Conservation (phyloP, 2,329 filamentous ascomycete genomes). For the Talaromyces sp. region DNA sequence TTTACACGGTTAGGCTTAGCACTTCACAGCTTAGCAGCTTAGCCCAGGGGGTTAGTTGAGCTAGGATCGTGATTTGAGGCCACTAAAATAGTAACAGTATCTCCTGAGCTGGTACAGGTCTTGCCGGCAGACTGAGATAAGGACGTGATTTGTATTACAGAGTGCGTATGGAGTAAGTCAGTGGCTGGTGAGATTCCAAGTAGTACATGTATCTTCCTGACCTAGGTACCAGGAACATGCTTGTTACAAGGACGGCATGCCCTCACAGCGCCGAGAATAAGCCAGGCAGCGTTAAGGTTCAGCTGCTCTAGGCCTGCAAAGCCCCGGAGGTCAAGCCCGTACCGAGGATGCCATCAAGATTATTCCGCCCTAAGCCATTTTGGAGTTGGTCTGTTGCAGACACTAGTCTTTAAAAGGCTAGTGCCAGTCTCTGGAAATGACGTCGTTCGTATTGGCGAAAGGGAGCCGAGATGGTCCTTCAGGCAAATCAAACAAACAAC, state of each 20-base stretch:
- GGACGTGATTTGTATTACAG: neutral
- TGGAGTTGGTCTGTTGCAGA: neutral
- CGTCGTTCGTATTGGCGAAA: constrained; percentile 2
- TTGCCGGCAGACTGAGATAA: neutral
- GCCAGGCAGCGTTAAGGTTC: neutral
- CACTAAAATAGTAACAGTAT: neutral
- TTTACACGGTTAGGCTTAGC: neutral
- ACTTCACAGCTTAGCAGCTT: neutral
- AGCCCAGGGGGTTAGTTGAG: neutral
- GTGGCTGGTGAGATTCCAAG: neutral
- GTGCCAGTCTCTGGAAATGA: neutral
- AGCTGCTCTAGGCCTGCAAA: constrained; percentile 1
- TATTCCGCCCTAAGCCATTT: neutral
- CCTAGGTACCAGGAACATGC: neutral
- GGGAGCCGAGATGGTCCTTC: neutral
- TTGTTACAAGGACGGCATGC: neutral
- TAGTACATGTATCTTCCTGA: neutral
- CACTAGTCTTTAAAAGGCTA: neutral
- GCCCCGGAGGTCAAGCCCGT: neutral
- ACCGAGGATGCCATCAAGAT: constrained; percentile 4
- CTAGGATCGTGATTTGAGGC: neutral
- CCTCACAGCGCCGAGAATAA: too few species aligned
- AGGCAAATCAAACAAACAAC: neutral
- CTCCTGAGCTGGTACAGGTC: too few species aligned
- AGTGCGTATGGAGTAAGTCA: too few species aligned